Conservation (phyloP, 2,329 filamentous ascomycete genomes). For the Pezicula radicicola region DNA sequence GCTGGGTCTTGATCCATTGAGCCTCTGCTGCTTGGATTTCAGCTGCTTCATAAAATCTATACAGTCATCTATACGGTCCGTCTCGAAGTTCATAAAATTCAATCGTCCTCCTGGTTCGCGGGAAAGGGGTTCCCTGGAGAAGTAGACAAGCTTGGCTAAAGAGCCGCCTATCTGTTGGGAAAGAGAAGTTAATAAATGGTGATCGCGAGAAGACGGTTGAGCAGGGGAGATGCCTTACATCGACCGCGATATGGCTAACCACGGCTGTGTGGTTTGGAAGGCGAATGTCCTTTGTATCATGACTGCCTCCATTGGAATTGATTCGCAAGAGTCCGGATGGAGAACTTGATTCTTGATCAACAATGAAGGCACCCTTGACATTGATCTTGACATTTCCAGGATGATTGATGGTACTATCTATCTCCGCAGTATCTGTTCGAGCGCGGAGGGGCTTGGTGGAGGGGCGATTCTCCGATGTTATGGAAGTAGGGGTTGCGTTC, state of each 20-base stretch:
- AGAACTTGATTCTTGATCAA: slow-evolving; percentile 70
- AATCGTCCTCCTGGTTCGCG: slow-evolving; percentile 81
- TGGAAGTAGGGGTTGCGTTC: slow-evolving; percentile 7
- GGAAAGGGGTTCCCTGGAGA: slow-evolving; percentile 81
- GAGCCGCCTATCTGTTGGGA: slow-evolving; percentile 81
- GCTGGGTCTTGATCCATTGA: slow-evolving; percentile 68
- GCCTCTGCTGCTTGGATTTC: slow-evolving; percentile 74
- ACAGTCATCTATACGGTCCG: slow-evolving; percentile 88
- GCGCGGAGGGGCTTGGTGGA: slow-evolving; percentile 15
- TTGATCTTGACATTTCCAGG: slow-evolving; percentile 86
- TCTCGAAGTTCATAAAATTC: slow-evolving; percentile 96
- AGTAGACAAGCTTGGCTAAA: slow-evolving; percentile 95
- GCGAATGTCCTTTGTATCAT: slow-evolving; percentile 90
- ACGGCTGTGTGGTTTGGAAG: slow-evolving; percentile 92
- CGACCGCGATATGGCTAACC: slow-evolving; percentile 94
- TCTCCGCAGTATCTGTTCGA: slow-evolving; percentile 31
- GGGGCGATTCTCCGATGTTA: not conserved
- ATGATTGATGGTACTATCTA: slow-evolving; percentile 44
- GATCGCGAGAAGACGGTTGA: not conserved
- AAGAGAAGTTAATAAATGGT: not conserved
- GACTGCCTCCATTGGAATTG: slow-evolving; percentile 40
- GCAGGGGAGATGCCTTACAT: slow-evolving; percentile 58
- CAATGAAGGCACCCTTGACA: slow-evolving; percentile 93
- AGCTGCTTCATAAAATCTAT: slow-evolving; percentile 87
- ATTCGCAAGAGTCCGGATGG: slow-evolving; percentile 35